Evolutionary conservation across 2,329 filamentous ascomycete genomes (phyloP).

Genomic region (Penicillium sp.): DNA sequence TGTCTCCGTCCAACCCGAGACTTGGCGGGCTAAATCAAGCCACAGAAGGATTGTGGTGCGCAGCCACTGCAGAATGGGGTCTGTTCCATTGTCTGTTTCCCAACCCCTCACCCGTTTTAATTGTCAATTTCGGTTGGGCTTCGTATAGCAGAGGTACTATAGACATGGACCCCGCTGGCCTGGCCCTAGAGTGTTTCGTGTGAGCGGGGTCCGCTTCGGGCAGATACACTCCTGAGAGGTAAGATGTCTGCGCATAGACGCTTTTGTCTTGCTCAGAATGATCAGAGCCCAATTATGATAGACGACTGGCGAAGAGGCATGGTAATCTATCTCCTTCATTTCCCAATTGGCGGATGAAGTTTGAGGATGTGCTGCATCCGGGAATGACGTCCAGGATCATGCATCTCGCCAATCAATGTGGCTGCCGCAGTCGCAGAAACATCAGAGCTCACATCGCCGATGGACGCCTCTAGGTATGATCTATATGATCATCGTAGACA

Average conservation of each 20-base stretch:
- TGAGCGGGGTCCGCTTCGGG: not conserved
- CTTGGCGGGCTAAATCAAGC: slow-evolving; percentile 21
- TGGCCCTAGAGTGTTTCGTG: not conserved
- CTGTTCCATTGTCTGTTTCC: slow-evolving; percentile 6
- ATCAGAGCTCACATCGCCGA: not conserved
- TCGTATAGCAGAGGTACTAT: not conserved
- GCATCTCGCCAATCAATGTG: slow-evolving; percentile 11
- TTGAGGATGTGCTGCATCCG: slow-evolving; percentile 3
- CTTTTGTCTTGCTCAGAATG: not conserved
- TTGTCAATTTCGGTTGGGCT: not conserved
- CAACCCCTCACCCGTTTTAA: not conserved
- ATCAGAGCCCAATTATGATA: no score
- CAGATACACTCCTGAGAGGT: not conserved
- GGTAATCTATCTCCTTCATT: no score
- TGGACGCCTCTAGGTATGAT: no score
- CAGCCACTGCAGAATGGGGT: slow-evolving; percentile 15
- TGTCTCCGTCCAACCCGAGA: slow-evolving; percentile 20
- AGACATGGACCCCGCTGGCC: not conserved
- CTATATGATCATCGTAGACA: not conserved
- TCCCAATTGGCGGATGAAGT: not conserved
- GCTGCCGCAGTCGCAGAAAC: slow-evolving; percentile 1
- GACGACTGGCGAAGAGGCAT: no score
- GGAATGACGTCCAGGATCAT: slow-evolving; percentile 8
- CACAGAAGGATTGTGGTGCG: slow-evolving; percentile 14
- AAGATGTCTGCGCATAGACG: not conserved